These are phyloP conservation scores for Penicillium crystallinum DNA, from an alignment of 495 filamentous ascomycete genomes.

Conservation along the genomic window DNA sequence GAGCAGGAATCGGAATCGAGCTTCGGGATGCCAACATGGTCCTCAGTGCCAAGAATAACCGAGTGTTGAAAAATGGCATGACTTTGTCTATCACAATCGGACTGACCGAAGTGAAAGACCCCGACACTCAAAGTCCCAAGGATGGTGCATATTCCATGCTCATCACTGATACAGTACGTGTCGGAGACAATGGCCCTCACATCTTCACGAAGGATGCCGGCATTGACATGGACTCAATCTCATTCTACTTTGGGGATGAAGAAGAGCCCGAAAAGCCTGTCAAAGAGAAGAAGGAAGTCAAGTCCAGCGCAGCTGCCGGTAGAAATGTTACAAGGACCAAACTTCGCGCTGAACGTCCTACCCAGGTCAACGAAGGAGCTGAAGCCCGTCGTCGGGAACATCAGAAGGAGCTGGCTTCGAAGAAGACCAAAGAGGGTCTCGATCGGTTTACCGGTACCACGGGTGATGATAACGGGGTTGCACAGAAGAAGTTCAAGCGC, in stretches of 20 bases:
- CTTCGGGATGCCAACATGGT: constrained; percentile 73
- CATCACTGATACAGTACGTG: constrained; percentile 88
- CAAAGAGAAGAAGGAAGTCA: constrained; percentile 73
- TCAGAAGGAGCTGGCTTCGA: constrained; percentile 81
- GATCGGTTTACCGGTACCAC: constrained; percentile 75
- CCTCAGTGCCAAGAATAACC: constrained; percentile 76
- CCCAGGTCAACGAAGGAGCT: constrained; percentile 82
- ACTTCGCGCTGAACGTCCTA: constrained; percentile 80
- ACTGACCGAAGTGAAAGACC: constrained; percentile 80
- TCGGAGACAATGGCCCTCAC: constrained; percentile 63
- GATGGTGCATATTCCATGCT: constrained; percentile 83
- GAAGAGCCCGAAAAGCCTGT: constrained; percentile 58
- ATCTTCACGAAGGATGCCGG: constrained; percentile 92
- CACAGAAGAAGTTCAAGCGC: constrained; percentile 93
- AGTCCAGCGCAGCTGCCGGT: constrained; percentile 75
- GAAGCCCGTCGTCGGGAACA: constrained; percentile 85
- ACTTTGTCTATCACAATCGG: constrained; percentile 85
- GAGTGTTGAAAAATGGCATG: constrained; percentile 90
- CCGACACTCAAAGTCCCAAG: constrained; percentile 75
- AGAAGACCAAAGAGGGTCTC: constrained; percentile 85
- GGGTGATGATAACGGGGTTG: constrained; percentile 79
- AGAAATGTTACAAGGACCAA: constrained; percentile 93
- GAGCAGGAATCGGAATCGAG: constrained; percentile 89
- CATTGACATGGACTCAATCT: constrained; percentile 82
- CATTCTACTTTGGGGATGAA: constrained; percentile 96